A percentile compares a stretch with the other conserved stretches of the same genome.
These are phyloP conservation scores for Psilocybe azurescens DNA, from an alignment of 768 basidiomycete species.

Conservation along the genomic window DNA sequence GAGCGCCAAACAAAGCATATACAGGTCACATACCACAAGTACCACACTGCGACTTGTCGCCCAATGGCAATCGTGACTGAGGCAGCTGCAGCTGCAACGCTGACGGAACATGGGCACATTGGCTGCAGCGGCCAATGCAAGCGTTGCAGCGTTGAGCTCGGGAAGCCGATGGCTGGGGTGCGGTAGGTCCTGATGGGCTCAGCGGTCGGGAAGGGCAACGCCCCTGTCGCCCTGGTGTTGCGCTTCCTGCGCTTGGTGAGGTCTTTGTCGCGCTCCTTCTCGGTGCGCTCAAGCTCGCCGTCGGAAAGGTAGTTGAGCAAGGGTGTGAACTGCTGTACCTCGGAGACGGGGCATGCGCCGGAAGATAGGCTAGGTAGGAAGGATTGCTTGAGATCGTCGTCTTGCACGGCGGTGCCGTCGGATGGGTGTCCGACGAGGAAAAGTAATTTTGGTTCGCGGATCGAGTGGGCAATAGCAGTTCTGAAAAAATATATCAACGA, in stretches of 20 bases:
- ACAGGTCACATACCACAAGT: constrained; percentile 76
- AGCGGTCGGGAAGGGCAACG: constrained; percentile 86
- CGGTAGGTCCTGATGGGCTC: constrained; percentile 92
- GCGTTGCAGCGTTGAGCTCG: constrained; percentile 75
- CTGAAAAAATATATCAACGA: constrained; percentile 41
- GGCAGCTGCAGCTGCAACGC: constrained; percentile 88
- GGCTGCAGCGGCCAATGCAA: constrained; percentile 68
- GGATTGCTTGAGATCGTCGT: constrained; percentile 90
- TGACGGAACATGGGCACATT: constrained; percentile 71
- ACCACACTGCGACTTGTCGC: constrained; percentile 90
- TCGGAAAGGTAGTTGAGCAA: constrained; percentile 89
- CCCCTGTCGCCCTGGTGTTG: constrained; percentile 81
- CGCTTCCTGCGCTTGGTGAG: constrained; percentile 84
- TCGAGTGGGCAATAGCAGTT: constrained; percentile 94
- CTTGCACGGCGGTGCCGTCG: constrained; percentile 77
- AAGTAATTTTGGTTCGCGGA: constrained; percentile 94
- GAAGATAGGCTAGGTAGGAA: constrained; percentile 86
- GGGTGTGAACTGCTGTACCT: constrained; percentile 84
- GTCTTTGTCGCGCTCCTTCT: constrained; percentile 95
- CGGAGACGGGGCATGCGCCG: constrained; percentile 75
- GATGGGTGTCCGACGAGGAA: constrained; percentile 89
- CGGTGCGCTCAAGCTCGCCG: constrained; percentile 86
- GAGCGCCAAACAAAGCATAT: no score
- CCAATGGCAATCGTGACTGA: constrained; percentile 84
- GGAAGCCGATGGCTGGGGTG: constrained; percentile 87